Base-by-base conservation (phyloP, 228 moss, liverwort and hornwort genomes). In the Sphagnum magellanicum region DNA sequence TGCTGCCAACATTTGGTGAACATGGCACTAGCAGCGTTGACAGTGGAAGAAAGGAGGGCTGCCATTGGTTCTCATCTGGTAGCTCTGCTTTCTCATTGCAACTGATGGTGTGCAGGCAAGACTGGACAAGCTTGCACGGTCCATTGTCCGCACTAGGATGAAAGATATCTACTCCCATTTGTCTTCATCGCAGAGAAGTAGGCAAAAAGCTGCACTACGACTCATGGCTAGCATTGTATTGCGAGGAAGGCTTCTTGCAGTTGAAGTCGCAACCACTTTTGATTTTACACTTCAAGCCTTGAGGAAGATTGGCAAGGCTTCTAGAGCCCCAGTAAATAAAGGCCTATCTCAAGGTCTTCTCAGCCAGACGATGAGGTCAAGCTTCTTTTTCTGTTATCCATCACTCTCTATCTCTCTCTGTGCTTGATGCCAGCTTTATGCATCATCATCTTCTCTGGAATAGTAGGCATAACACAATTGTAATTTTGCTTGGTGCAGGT, bases 101-200 rank as follows among this genome's bases (percentile, higher is more conserved):
- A 32, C 32, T 32, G 32, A 32, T 32, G 32, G 32, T 32, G 32
- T 32, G 32, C 32, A 91, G 81, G 89, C 74, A 63, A 72, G 81
- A 4, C 70, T 98, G 65, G 98, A 98, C 66, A 98, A 94, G 72
- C 66, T 98, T 58, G 98, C 93, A 53, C 79, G 94, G 63, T 76
- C 83, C 12, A 83, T 98, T 50, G 74, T 73, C 10, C 87, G 92
- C 16, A 81, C 71, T 4, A 85, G 84, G 60, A 79, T 92, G 60
- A 98, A 88, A 64, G 98, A 91, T 49, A 60, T 98, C 0, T 98
- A 98, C 71, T 92, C 94, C 51, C 98, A 98, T 74, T 76, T 98
- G 67, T 90, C 89, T 60, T 94, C 98, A 17, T 89, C 73, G 66
- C 88, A 93, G 71, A 79, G 78, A 64, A 90, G 92, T 66, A 75